Percentiles rank a stretch among this genome's conserved stretches.
Conservation (phyloP, 495 filamentous ascomycete genomes). For the Talaromyces thailandensis region DNA sequence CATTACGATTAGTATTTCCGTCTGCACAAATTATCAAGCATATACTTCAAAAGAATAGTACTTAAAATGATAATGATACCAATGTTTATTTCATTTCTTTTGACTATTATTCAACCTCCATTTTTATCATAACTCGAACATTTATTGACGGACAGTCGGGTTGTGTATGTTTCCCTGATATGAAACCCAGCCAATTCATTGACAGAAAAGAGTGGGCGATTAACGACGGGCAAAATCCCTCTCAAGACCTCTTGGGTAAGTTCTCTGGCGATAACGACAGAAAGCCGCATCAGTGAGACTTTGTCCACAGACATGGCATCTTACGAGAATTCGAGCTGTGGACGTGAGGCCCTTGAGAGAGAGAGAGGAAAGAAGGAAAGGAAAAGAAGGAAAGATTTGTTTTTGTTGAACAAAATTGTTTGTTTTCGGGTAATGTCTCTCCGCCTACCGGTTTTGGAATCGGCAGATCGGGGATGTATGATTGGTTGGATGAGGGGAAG, state of each 20-base stretch:
- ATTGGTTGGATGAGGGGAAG: slow-evolving; percentile 23
- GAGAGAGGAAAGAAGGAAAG: slow-evolving; percentile 19
- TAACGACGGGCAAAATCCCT: slow-evolving; percentile 46
- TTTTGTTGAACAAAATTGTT: background rate
- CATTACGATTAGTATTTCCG: background rate
- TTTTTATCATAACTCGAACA: too few species aligned
- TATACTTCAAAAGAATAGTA: background rate
- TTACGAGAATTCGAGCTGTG: slow-evolving; percentile 31
- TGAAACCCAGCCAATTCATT: slow-evolving; percentile 43
- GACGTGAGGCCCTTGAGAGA: slow-evolving; percentile 36
- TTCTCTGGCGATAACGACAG: slow-evolving; percentile 33
- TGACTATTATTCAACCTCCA: too few species aligned
- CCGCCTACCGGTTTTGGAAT: slow-evolving; percentile 27
- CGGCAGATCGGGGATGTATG: slow-evolving; percentile 22
- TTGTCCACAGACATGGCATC: slow-evolving; percentile 36
- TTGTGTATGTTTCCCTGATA: slow-evolving; percentile 40
- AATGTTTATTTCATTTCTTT: background rate
- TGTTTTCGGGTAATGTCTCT: background rate
- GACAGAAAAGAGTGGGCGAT: slow-evolving; percentile 46
- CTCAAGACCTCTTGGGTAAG: slow-evolving; percentile 30
- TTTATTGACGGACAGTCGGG: too few species aligned
- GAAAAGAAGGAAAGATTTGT: slow-evolving; percentile 13
- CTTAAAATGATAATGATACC: background rate
- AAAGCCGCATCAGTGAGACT: slow-evolving; percentile 40
- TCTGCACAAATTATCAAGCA: background rate